A percentile compares a stretch with the other conserved stretches of the same genome.
Conservation (phyloP, 139 green algal genomes). For the Chlorella sp. region DNA sequence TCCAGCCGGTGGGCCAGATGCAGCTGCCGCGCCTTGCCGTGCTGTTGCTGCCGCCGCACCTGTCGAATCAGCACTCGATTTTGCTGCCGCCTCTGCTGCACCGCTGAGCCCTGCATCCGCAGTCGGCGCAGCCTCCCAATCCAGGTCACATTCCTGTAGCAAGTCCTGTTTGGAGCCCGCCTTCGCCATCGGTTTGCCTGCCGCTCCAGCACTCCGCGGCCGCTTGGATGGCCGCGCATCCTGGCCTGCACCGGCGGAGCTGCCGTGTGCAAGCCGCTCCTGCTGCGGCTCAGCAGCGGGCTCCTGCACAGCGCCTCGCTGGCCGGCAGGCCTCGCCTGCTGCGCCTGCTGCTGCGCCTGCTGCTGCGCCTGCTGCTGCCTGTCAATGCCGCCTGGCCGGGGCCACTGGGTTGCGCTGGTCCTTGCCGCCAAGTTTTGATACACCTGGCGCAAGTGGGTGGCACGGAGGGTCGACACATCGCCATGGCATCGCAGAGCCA, state of each 20-base stretch:
- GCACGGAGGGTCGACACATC: too few relatives aligned
- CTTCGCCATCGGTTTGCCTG: too few relatives aligned
- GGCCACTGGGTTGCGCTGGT: neutral
- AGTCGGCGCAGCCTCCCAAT: too few relatives aligned
- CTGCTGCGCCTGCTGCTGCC: neutral
- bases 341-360: constrained; percentile 3
- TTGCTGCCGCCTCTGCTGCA: neutral
- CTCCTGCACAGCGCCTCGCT: too few relatives aligned
- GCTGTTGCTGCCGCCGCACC: neutral
- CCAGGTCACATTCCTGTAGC: too few relatives aligned
- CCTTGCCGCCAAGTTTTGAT: constrained; percentile 16
- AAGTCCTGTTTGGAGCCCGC: too few relatives aligned
- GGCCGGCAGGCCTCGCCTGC: neutral
- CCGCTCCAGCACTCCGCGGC: too few relatives aligned
- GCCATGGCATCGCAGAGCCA: too few relatives aligned
- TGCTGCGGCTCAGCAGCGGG: too few relatives aligned
- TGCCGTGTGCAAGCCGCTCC: too few relatives aligned
- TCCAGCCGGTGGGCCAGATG: neutral
- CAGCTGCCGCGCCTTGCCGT: neutral
- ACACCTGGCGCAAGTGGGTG: neutral
- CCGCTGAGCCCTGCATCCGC: neutral
- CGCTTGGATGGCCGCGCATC: too few relatives aligned
- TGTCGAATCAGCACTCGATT: neutral
- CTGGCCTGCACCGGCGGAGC: too few relatives aligned
- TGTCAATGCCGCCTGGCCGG: neutral